Percentiles rank a stretch among this genome's conserved stretches.
phyloP scores from a whole-genome alignment of 768 basidiomycete species.

The Brasilioporus rufonigricans region DNA sequence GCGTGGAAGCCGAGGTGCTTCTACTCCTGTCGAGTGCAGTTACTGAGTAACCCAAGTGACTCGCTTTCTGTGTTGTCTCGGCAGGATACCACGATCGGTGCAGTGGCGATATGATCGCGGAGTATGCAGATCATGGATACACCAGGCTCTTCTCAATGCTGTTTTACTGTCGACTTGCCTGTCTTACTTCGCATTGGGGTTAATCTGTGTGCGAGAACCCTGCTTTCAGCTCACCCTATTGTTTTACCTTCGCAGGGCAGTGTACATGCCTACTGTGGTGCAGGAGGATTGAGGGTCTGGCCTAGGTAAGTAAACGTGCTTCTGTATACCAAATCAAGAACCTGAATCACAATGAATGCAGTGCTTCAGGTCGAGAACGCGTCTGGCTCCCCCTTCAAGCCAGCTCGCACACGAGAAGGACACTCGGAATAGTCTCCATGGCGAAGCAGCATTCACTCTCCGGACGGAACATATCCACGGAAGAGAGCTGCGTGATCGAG shows the following conservation, averaged over 20 bases:
- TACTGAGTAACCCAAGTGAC: neutral
- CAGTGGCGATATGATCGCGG: conserved; percentile 12
- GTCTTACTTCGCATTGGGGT: neutral
- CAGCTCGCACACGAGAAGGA: conserved; percentile 50
- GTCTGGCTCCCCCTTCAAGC: conserved; percentile 80
- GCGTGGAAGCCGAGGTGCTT: conserved; percentile 18
- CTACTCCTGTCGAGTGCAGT: conserved; percentile 20
- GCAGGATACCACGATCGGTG: conserved; percentile 1
- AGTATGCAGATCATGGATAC: conserved; percentile 1
- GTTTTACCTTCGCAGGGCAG: conserved; percentile 65
- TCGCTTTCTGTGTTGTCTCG: conserved; percentile 9
- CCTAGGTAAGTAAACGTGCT: conserved; percentile 52
- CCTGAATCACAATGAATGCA: conserved; percentile 10
- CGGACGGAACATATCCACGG: conserved; percentile 66
- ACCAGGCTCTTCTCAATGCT: neutral
- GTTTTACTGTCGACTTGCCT: neutral
- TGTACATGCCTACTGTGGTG: conserved; percentile 74
- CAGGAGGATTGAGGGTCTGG: conserved; percentile 69
- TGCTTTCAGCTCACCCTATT: conserved; percentile 1
- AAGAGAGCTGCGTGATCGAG: conserved; percentile 72
- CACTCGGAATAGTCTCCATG: conserved; percentile 28
- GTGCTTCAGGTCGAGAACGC: conserved; percentile 66
- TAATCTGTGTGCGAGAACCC: neutral
- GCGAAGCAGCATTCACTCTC: conserved; percentile 37
- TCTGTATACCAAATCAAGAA: conserved; percentile 11